Conservation (phyloP, 371 early-diverging fungal genomes). For the Mortierella sp. region DNA sequence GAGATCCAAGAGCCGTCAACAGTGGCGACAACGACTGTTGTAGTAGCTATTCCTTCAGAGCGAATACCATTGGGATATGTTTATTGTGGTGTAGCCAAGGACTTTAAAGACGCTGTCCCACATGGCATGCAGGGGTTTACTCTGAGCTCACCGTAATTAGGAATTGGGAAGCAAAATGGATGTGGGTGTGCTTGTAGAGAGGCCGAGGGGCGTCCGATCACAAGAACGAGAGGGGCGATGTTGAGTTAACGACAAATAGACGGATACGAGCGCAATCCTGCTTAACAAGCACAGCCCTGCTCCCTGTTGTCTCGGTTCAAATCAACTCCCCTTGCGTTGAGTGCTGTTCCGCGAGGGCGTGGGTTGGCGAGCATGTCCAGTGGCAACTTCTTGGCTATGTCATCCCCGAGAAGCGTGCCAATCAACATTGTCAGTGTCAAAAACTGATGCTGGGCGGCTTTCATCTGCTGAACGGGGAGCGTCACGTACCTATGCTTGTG, state of each 20-base stretch:
- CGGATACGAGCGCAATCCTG: not conserved
- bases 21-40: too few species aligned
- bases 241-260: not conserved
- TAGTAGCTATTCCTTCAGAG: too few species aligned
- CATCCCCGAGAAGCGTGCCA: too few species aligned
- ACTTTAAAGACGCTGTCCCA: conserved; percentile 5
- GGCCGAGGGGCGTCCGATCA: not conserved
- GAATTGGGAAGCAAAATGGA: not conserved
- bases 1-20: too few species aligned
- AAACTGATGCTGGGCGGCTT: too few species aligned
- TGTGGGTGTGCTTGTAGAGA: not conserved
- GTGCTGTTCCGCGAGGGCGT: conserved; percentile 44
- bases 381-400: conserved; percentile 75
- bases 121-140: conserved; percentile 15
- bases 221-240: not conserved
- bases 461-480: too few species aligned
- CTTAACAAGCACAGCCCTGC: conserved; percentile 54
- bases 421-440: too few species aligned
- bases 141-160: conserved; percentile 14
- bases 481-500: conserved; percentile 81
- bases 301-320: conserved; percentile 49
- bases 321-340: conserved; percentile 53
- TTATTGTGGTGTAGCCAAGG: too few species aligned
- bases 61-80: too few species aligned
- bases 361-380: conserved; percentile 62